These are phyloP conservation scores for Dipodascus albidus DNA, from an alignment of 805 yeast genomes.

Conservation along the genomic window DNA sequence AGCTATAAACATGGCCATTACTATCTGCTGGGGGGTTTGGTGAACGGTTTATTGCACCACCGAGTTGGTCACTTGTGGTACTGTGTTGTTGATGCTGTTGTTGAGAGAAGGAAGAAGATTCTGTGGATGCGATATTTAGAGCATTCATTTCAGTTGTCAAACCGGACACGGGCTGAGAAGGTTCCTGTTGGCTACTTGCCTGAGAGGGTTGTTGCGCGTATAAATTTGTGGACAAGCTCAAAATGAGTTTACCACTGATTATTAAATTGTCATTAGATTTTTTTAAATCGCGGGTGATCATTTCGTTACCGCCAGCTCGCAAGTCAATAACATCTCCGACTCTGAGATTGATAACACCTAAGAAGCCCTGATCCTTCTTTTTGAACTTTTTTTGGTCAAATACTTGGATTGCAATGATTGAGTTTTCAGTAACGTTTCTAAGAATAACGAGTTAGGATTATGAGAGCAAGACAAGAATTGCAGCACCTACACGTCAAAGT, in stretches of 20 bases:
- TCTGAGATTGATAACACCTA: constrained; percentile 89
- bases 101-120: constrained; percentile 2
- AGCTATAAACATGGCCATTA: constrained; percentile 55
- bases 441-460: no score
- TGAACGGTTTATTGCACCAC: constrained; percentile 5
- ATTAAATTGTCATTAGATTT: constrained; percentile 84
- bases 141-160: constrained; percentile 8
- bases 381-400: constrained; percentile 96
- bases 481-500: constrained; percentile 52
- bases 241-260: constrained; percentile 85
- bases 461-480: constrained; percentile 19
- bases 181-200: constrained; percentile 8
- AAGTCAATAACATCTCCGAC: constrained; percentile 78
- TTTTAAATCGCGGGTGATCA: constrained; percentile 84
- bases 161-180: constrained; percentile 1
- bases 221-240: constrained; percentile 30
- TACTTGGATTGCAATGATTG: constrained; percentile 83
- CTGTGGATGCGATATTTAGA: constrained; percentile 12
- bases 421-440: constrained; percentile 53
- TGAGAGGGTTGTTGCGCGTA: not conserved
- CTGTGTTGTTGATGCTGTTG: constrained; percentile 1
- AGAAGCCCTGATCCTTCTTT: constrained; percentile 95
- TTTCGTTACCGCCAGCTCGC: constrained; percentile 40
- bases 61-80: not conserved
- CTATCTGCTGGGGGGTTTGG: constrained; percentile 17